phyloP scores from a whole-genome alignment of 345 rosid genomes.

The Nasturtium officinale region DNA sequence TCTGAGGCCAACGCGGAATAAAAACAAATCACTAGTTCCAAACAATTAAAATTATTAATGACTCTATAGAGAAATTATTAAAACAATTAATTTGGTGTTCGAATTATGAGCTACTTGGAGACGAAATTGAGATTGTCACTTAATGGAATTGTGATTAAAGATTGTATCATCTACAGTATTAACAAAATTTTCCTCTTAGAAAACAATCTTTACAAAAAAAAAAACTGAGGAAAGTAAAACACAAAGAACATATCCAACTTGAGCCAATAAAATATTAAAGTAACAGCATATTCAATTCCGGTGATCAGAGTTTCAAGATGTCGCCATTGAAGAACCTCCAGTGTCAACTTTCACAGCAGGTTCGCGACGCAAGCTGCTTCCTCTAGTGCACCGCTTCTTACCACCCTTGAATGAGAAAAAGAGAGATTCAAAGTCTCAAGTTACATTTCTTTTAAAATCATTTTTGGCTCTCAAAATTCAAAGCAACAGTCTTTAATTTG shows the following conservation, averaged over 20 bases:
- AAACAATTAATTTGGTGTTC: no score
- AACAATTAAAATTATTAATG: no score
- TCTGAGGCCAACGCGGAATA: no score
- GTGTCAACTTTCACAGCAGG: conserved; percentile 31
- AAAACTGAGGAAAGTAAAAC: background rate
- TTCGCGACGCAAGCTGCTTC: conserved; percentile 76
- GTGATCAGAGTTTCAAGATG: conserved; percentile 22
- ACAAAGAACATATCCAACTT: conserved; percentile 3
- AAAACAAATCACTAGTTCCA: no score
- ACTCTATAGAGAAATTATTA: no score
- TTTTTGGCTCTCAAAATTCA: background rate
- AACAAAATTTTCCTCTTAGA: background rate
- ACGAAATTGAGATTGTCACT: background rate
- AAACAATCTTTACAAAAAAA: conserved; percentile 35
- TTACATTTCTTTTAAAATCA: background rate
- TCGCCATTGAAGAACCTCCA: conserved; percentile 35
- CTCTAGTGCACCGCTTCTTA: conserved; percentile 68
- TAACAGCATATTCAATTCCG: background rate
- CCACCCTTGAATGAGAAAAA: conserved; percentile 64
- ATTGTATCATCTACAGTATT: background rate
- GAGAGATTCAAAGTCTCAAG: background rate
- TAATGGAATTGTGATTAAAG: background rate
- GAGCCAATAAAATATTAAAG: background rate
- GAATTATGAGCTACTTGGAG: no score
- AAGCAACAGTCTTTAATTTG: background rate